Conservation (phyloP, 495 filamentous ascomycete species). For the Neurospora tetrasperma region DNA sequence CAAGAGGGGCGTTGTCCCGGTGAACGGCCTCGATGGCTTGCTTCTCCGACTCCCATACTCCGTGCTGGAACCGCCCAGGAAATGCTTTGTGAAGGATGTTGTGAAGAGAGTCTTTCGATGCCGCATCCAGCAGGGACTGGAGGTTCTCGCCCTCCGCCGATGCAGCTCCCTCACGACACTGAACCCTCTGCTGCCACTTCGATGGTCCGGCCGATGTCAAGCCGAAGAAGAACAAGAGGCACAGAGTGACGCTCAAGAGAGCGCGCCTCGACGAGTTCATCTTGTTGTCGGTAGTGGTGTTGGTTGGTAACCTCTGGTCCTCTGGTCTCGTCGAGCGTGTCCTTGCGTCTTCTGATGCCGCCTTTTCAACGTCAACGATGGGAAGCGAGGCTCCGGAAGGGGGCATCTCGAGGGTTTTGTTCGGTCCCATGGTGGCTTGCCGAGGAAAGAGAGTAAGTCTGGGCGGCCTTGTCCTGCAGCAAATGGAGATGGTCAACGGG, state of each 20-base stretch:
- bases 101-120: constrained; percentile 29
- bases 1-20: constrained; percentile 20
- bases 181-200: constrained; percentile 2
- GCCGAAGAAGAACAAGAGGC: constrained; percentile 21
- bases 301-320: neutral
- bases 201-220: constrained; percentile 16
- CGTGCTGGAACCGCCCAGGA: constrained; percentile 27
- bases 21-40: constrained; percentile 24
- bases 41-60: constrained; percentile 26
- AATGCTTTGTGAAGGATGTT: constrained; percentile 30
- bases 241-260: constrained; percentile 21
- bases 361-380: constrained; percentile 6
- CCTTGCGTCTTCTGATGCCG: neutral
- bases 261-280: constrained; percentile 19
- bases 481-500: neutral
- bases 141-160: constrained; percentile 7
- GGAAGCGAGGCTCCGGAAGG: constrained; percentile 6
- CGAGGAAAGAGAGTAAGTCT: neutral
- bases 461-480: neutral
- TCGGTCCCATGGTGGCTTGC: constrained; percentile 8
- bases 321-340: neutral
- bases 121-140: constrained; percentile 22
- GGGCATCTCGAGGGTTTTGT: constrained; percentile 5
- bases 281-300: constrained; percentile 8
- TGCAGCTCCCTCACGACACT: constrained; percentile 4